These are phyloP conservation scores for Gonapodya prolifera DNA, from an alignment of 192 early-diverging fungal species.

Conservation along the genomic window DNA sequence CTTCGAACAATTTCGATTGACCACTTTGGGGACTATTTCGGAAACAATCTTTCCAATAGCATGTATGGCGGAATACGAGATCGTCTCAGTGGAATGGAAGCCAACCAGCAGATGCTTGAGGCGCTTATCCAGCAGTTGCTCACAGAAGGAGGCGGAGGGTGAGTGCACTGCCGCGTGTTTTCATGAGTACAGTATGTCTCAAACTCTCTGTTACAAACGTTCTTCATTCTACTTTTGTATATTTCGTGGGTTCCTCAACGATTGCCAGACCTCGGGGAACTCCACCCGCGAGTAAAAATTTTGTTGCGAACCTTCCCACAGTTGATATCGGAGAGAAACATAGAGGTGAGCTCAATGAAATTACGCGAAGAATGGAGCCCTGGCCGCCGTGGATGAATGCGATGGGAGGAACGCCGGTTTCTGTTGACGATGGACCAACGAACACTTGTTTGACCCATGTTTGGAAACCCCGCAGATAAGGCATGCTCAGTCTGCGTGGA, in stretches of 20 bases:
- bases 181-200: too few species aligned
- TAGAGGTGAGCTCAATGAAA: not conserved
- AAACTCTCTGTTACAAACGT: too few species aligned
- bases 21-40: too few species aligned
- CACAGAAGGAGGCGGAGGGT: not conserved
- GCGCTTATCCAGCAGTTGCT: not conserved
- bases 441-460: not conserved
- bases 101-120: not conserved
- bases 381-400: not conserved
- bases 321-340: not conserved
- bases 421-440: not conserved
- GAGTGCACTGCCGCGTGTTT: not conserved
- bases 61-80: not conserved
- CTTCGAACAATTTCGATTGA: not conserved
- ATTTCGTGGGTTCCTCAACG: too few species aligned
- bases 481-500: not conserved
- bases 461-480: not conserved
- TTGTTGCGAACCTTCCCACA: not conserved
- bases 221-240: too few species aligned
- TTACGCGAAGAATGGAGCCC: too few species aligned
- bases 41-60: not conserved
- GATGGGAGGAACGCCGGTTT: not conserved
- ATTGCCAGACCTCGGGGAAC: not conserved
- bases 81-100: too few species aligned
- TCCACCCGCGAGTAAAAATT: not conserved